These are phyloP conservation scores for Cladosporium velox DNA, from an alignment of 2,329 filamentous ascomycete genomes.

Conservation along the genomic window DNA sequence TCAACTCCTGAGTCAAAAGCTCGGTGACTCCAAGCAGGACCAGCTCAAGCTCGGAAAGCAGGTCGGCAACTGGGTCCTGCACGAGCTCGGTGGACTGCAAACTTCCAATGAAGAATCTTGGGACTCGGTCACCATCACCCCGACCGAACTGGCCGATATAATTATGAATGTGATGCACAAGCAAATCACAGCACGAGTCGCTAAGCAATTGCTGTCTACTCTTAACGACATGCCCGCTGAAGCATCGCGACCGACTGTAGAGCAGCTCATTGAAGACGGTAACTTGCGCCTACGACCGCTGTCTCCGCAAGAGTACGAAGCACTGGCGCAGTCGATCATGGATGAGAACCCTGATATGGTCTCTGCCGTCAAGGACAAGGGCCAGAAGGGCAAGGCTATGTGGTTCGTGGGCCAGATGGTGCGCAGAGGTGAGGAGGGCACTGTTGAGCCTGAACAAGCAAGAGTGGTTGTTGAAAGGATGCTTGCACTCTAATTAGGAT, in stretches of 20 bases:
- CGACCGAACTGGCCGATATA: conserved; percentile 47
- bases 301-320: conserved; percentile 57
- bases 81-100: conserved; percentile 54
- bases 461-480: conserved; percentile 56
- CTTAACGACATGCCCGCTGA: conserved; percentile 54
- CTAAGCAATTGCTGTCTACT: conserved; percentile 60
- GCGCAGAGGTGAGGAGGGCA: conserved; percentile 59
- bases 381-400: conserved; percentile 65
- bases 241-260: conserved; percentile 42
- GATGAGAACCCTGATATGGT: conserved; percentile 59
- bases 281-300: conserved; percentile 58
- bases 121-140: conserved; percentile 43
- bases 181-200: conserved; percentile 56
- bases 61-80: conserved; percentile 61
- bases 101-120: conserved; percentile 43
- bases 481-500: too few relatives aligned
- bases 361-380: conserved; percentile 59
- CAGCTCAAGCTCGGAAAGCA: conserved; percentile 47
- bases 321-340: conserved; percentile 56
- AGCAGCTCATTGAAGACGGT: conserved; percentile 58
- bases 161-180: conserved; percentile 44
- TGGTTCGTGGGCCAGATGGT: conserved; percentile 72
- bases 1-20: conserved; percentile 44
- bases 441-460: conserved; percentile 62
- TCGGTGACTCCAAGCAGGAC: conserved; percentile 28